Percentiles rank a stretch among this genome's conserved stretches.
Conservation (phyloP, 2,329 filamentous ascomycete genomes). For the Epichloe bromicola region DNA sequence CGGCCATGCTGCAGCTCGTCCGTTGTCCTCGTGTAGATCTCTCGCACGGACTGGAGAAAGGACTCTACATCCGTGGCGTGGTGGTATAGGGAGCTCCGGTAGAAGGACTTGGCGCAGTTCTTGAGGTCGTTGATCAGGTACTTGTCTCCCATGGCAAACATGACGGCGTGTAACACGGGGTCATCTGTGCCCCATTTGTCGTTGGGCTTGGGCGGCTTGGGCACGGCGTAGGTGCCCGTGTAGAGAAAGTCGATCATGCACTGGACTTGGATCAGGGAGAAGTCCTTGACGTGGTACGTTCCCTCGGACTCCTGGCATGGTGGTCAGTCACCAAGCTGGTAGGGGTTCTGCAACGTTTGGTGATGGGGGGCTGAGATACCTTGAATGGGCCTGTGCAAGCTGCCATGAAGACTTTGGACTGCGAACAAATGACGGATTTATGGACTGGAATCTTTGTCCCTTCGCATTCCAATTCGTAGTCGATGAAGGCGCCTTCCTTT, state of each 20-base stretch:
- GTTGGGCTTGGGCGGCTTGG: not conserved
- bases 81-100: not conserved
- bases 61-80: not conserved
- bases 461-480: not conserved
- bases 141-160: not conserved
- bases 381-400: not conserved
- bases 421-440: conserved; percentile 1
- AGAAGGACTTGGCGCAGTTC: not conserved
- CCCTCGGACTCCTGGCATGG: not conserved
- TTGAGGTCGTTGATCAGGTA: not conserved
- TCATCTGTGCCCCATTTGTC: not conserved
- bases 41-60: not conserved
- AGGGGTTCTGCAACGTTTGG: not conserved
- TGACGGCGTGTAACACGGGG: not conserved
- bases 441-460: not conserved
- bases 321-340: not conserved
- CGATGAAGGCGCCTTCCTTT: not conserved
- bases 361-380: not conserved
- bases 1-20: not conserved
- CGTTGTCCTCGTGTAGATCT: not conserved
- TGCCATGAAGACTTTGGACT: not conserved
- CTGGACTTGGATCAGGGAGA: not conserved
- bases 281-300: not conserved
- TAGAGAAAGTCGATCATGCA: not conserved
- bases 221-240: not conserved